Evolutionary conservation across 225 moss, liverwort and hornwort species (phyloP).

Genomic region (Climacium dendroides): DNA sequence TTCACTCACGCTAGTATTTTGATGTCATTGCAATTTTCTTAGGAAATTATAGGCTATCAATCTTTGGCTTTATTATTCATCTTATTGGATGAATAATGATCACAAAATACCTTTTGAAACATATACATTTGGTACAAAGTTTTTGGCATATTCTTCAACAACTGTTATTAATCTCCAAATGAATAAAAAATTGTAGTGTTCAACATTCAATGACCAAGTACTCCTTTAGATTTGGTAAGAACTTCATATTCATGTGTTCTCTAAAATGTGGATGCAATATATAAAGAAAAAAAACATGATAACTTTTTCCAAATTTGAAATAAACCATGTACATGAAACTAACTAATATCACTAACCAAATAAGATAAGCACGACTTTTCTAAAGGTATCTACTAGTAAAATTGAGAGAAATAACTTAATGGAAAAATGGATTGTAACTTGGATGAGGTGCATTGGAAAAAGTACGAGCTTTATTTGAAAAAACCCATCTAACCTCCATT

Average conservation of each 20-base stretch:
- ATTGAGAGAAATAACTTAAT: background rate
- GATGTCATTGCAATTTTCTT: background rate
- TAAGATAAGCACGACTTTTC: background rate
- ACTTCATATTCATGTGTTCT: background rate
- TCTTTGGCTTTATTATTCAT: background rate
- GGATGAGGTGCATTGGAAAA: background rate
- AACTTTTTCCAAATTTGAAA: background rate
- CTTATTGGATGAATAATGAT: background rate
- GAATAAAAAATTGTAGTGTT: background rate
- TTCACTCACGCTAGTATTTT: background rate
- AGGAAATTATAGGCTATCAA: background rate
- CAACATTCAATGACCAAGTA: too few relatives aligned
- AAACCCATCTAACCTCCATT: background rate
- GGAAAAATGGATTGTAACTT: background rate
- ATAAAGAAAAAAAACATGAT: background rate
- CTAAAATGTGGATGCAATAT: background rate
- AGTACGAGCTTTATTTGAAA: background rate
- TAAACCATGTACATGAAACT: background rate
- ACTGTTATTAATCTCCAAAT: background rate
- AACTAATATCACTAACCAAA: background rate
- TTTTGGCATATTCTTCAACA: background rate
- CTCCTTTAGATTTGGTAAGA: background rate
- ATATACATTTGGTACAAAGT: background rate
- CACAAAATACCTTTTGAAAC: background rate
- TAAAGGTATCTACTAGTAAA: background rate